phyloP scores from a whole-genome alignment of 2,329 filamentous ascomycete species.

The Alternaria triticimaculans region DNA sequence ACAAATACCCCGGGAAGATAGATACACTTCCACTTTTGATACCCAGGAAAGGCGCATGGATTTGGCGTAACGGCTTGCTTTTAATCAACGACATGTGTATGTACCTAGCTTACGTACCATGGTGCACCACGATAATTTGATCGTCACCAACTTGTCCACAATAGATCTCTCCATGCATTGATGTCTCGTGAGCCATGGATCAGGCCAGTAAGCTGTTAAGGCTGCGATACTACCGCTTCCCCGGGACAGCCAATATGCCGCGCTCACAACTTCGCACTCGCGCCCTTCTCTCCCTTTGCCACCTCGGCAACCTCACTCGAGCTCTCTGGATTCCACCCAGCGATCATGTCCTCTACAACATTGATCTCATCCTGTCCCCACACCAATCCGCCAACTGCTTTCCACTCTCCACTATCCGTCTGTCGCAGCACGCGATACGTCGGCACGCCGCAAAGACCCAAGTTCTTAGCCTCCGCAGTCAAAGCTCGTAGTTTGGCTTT shows the following conservation, averaged over 20 bases:
- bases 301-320: constrained; percentile 12
- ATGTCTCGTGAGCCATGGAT: neutral
- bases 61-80: neutral
- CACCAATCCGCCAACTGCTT: constrained; percentile 31
- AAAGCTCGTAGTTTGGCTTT: constrained; percentile 36
- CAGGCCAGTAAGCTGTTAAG: neutral
- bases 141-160: neutral
- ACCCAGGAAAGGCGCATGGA: neutral
- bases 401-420: constrained; percentile 14
- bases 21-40: neutral
- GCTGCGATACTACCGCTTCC: neutral
- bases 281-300: constrained; percentile 1
- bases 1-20: neutral
- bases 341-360: constrained; percentile 44
- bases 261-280: constrained; percentile 6
- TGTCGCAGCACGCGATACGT: constrained; percentile 39
- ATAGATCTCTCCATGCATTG: neutral
- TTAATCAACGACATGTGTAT: neutral
- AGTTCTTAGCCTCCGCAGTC: constrained; percentile 40
- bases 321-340: constrained; percentile 35
- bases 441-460: constrained; percentile 44
- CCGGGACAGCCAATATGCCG: neutral
- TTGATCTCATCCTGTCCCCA: constrained; percentile 47
- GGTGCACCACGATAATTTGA: neutral
- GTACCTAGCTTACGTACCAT: neutral